Evolutionary conservation across 2,329 filamentous ascomycete species (phyloP).

Genomic region (Aspergillus costaricaensis): DNA sequence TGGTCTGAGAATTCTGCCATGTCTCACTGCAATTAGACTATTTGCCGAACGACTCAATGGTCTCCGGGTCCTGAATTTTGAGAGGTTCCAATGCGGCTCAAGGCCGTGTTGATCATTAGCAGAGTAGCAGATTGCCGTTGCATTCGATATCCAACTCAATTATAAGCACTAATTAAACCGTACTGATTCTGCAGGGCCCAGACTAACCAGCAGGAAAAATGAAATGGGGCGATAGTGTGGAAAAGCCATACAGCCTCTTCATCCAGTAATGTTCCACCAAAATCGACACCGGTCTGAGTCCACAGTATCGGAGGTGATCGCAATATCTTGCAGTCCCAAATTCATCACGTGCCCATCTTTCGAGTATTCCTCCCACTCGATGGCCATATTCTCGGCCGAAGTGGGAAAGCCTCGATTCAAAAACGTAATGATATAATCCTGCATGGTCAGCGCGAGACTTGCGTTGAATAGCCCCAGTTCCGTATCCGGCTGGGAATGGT

Average conservation of each 20-base stretch:
- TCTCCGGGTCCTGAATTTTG: not conserved
- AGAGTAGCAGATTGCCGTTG: not conserved
- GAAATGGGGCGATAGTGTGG: not conserved
- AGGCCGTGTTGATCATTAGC: not conserved
- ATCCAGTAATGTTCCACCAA: conserved; percentile 4
- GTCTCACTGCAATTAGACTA: not conserved
- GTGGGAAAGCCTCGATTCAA: not conserved
- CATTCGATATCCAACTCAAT: not conserved
- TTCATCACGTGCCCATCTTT: not conserved
- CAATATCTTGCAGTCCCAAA: not conserved
- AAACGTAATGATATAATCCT: conserved; percentile 1
- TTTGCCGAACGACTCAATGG: not conserved
- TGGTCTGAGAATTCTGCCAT: not conserved
- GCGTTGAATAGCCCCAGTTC: not conserved
- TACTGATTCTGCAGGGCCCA: not conserved
- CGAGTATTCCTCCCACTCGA: not conserved
- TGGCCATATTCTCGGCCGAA: not conserved
- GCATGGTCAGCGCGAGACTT: not conserved
- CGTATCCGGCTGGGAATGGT: not conserved
- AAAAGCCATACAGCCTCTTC: not conserved
- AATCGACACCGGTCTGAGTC: not conserved
- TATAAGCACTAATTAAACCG: not conserved
- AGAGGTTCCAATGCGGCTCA: not conserved
- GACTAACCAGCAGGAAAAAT: not conserved
- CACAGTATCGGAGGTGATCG: not conserved